A percentile compares a stretch with the other conserved stretches of the same genome.
phyloP scores from a whole-genome alignment of 2,329 filamentous ascomycete species.

The Aspergillus costaricaensis region DNA sequence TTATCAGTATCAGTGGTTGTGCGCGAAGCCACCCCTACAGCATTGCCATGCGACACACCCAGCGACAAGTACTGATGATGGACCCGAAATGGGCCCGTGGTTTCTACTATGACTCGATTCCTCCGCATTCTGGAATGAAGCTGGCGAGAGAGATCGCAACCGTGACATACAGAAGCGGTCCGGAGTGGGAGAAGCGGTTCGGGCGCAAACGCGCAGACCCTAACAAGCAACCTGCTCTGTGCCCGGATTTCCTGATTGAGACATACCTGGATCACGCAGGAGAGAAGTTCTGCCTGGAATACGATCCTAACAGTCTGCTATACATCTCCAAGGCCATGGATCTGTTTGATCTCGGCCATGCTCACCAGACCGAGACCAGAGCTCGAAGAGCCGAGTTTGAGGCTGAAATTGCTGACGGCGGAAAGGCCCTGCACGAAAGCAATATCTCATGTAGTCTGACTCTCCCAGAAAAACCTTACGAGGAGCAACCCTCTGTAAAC shows the following conservation, averaged over 20 bases:
- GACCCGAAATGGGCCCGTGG: conserved; percentile 95
- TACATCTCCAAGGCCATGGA: conserved; percentile 99
- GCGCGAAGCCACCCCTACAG: conserved; percentile 95
- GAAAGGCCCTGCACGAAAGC: conserved; percentile 29
- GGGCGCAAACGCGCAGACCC: conserved; percentile 83
- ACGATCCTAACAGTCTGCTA: conserved; percentile 90
- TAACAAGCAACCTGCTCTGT: conserved; percentile 84
- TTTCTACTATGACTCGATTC: conserved; percentile 86
- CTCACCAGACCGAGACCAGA: conserved; percentile 66
- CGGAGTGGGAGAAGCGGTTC: conserved; percentile 96
- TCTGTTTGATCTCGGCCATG: conserved; percentile 82
- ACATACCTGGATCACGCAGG: conserved; percentile 97
- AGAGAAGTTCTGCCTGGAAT: conserved; percentile 96
- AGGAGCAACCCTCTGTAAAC: conserved; percentile 71
- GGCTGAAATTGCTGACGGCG: conserved; percentile 57
- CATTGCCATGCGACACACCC: conserved; percentile 97
- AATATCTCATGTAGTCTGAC: conserved; percentile 73
- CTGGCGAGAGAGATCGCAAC: conserved; percentile 95
- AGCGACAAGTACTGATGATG: conserved; percentile 98
- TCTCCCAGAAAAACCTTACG: conserved; percentile 78
- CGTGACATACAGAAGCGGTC: conserved; percentile 92
- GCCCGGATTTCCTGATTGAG: conserved; percentile 95
- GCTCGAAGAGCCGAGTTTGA: conserved; percentile 64
- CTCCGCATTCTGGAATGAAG: conserved; percentile 96
- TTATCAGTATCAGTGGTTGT: conserved; percentile 90